Conservation (phyloP, 2,329 filamentous ascomycete genomes). For the Diaporthe destruens region DNA sequence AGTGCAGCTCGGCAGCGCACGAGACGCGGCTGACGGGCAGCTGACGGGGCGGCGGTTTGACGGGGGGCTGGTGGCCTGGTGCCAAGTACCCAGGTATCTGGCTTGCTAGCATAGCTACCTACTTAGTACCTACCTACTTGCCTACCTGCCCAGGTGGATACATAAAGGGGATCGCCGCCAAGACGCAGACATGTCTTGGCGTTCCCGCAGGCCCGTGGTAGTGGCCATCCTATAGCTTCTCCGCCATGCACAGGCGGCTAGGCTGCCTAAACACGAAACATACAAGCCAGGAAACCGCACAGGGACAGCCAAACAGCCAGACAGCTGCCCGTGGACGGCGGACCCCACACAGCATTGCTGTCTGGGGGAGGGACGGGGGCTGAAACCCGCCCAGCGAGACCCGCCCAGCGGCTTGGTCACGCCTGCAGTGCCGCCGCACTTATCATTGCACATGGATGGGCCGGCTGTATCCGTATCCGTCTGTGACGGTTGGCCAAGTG, state of each 20-base stretch:
- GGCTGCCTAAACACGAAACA: conserved; percentile 2
- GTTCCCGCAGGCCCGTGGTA: conserved; percentile 14
- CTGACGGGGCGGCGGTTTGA: conserved; percentile 5
- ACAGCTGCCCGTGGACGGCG: neutral
- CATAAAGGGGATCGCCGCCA: conserved; percentile 29
- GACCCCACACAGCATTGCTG: conserved; percentile 19
- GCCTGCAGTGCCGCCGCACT: conserved; percentile 2
- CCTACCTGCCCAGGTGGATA: too few species aligned
- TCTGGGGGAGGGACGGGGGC: neutral
- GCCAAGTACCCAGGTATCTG: too few species aligned
- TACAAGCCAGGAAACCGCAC: neutral
- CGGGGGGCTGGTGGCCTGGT: too few species aligned
- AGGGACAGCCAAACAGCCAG: neutral
- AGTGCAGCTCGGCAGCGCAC: neutral
- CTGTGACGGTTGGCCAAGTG: too few species aligned
- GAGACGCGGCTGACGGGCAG: neutral
- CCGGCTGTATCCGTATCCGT: too few species aligned
- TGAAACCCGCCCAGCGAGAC: conserved; percentile 31
- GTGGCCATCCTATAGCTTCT: neutral
- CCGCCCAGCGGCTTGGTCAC: conserved; percentile 23
- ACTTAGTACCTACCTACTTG: too few species aligned
- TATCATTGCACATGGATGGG: too few species aligned
- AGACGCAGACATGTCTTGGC: conserved; percentile 18
- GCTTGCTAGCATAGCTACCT: too few species aligned
- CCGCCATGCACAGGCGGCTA: neutral